Conservation (phyloP, 331 rosid genomes). For the Pyracantha coccinea region DNA sequence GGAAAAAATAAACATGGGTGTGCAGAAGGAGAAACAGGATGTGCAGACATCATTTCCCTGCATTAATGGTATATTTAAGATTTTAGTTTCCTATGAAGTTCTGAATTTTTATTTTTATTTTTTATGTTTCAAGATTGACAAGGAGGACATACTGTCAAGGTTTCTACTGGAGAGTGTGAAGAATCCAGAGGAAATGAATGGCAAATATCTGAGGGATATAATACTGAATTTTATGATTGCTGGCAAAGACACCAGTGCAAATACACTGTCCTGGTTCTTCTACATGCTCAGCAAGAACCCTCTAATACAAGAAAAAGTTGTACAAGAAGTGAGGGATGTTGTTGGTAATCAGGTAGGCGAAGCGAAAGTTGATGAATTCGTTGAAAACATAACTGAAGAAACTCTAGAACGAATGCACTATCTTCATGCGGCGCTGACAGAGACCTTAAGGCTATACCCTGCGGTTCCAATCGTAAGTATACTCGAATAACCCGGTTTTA, state of each 20-base stretch:
- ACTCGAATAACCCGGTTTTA: not conserved
- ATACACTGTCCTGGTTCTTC: conserved; percentile 76
- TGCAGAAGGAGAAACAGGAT: too few species aligned
- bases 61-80: not conserved
- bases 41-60: not conserved
- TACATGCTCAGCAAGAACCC: conserved; percentile 77
- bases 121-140: conserved; percentile 45
- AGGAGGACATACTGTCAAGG: conserved; percentile 78
- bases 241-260: conserved; percentile 73
- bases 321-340: conserved; percentile 52
- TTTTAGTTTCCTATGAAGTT: not conserved
- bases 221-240: conserved; percentile 71
- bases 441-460: conserved; percentile 66
- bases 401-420: conserved; percentile 55
- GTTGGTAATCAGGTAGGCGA: conserved; percentile 23
- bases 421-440: conserved; percentile 65
- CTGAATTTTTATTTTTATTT: not conserved
- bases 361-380: conserved; percentile 31
- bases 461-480: conserved; percentile 44
- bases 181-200: conserved; percentile 47
- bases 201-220: conserved; percentile 59
- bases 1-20: too few species aligned
- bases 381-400: conserved; percentile 34
- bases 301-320: conserved; percentile 55
- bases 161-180: conserved; percentile 60